phyloP scores from a whole-genome alignment of 75 land plant genomes.

The Pinus albicaulis region DNA sequence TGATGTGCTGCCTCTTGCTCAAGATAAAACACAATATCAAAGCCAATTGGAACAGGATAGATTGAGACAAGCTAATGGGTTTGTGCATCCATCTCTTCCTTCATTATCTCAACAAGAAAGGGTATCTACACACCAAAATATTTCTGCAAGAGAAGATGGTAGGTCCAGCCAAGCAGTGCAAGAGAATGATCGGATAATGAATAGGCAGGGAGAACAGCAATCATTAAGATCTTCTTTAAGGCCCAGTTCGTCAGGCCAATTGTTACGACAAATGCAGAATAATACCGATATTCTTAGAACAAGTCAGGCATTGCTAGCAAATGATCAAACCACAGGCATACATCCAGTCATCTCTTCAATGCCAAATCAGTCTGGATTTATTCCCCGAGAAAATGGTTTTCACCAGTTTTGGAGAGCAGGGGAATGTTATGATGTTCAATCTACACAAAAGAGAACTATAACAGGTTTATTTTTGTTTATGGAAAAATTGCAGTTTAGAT shows the following conservation, averaged over 20 bases:
- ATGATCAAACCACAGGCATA: background rate
- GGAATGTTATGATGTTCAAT: slow-evolving; percentile 18
- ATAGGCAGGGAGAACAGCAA: background rate
- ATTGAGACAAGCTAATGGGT: background rate
- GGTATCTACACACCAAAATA: background rate
- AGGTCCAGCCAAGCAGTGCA: background rate
- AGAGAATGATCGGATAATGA: background rate
- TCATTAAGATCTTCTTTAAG: background rate
- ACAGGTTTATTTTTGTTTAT: slow-evolving; percentile 9
- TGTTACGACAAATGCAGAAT: background rate
- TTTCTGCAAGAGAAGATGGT: background rate
- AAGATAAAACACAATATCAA: too few species aligned
- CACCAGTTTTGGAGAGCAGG: slow-evolving; percentile 78
- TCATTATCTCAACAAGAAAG: background rate
- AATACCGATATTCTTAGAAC: background rate
- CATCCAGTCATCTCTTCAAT: background rate
- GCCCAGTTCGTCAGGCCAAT: background rate
- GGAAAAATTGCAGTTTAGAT: background rate
- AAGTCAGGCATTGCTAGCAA: background rate
- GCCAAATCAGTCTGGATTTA: background rate
- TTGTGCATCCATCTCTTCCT: background rate
- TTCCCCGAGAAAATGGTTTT: slow-evolving; percentile 13
- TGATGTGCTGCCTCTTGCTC: background rate
- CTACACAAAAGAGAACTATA: background rate
- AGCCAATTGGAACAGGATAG: slow-evolving; percentile 3